A percentile compares a stretch with the other conserved stretches of the same genome.
phyloP scores from a whole-genome alignment of 2,329 filamentous ascomycete species.

The Amauroascus niger region DNA sequence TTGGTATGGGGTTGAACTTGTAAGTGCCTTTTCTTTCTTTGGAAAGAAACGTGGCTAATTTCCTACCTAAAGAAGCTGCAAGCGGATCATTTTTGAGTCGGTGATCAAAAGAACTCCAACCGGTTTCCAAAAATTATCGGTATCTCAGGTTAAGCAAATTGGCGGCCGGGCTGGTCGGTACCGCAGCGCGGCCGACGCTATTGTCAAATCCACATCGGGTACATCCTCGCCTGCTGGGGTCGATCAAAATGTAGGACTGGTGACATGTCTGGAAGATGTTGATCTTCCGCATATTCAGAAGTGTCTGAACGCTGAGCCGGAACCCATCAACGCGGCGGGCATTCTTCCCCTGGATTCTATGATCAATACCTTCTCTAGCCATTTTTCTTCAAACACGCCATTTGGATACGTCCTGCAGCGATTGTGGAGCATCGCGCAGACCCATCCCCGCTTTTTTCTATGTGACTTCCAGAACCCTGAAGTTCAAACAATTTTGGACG shows the following conservation, averaged over 20 bases:
- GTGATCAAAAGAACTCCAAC: conserved; percentile 61
- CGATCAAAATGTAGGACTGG: conserved; percentile 51
- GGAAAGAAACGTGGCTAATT: conserved; percentile 13
- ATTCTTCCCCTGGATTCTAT: conserved; percentile 62
- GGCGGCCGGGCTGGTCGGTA: conserved; percentile 85
- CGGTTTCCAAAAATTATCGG: conserved; percentile 48
- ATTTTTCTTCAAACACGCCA: conserved; percentile 71
- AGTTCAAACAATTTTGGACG: conserved; percentile 61
- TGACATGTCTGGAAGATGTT: conserved; percentile 64
- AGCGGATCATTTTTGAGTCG: conserved; percentile 78
- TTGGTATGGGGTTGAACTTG: conserved; percentile 94
- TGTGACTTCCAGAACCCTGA: conserved; percentile 56
- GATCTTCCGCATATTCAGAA: conserved; percentile 56
- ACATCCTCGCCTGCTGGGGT: conserved; percentile 5
- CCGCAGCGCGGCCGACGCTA: conserved; percentile 54
- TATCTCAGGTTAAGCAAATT: conserved; percentile 88
- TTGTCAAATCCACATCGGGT: conserved; percentile 16
- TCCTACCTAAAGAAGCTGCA: conserved; percentile 51
- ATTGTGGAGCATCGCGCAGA: conserved; percentile 57
- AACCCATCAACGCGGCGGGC: conserved; percentile 60
- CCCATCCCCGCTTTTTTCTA: conserved; percentile 60
- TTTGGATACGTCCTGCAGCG: conserved; percentile 74
- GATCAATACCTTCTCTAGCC: conserved; percentile 65
- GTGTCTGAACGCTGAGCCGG: conserved; percentile 55
- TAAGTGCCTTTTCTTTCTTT: conserved; percentile 35